phyloP scores from a whole-genome alignment of 441 rosid genomes.

The Geranium incanum region DNA sequence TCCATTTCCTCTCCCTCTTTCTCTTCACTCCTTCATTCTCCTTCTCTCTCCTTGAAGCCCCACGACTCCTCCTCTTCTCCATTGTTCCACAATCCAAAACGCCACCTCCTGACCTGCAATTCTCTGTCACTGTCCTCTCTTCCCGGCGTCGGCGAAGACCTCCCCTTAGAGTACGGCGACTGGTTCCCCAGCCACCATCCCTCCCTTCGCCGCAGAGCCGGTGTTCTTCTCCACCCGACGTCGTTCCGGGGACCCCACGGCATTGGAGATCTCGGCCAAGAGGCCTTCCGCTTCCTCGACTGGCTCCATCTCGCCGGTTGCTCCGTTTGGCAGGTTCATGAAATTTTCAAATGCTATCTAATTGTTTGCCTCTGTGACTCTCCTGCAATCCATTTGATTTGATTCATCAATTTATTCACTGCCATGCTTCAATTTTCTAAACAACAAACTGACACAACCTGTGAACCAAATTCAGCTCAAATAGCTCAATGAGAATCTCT shows the following conservation, averaged over 20 bases:
- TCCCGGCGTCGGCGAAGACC: slow-evolving; percentile 51
- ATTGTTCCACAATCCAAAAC: background rate
- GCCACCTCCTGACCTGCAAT: slow-evolving; percentile 11
- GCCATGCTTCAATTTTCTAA: background rate
- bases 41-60: slow-evolving; percentile 2
- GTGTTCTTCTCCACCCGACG: slow-evolving; percentile 88
- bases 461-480: too few species aligned
- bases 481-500: too few species aligned
- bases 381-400: background rate
- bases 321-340: slow-evolving; percentile 80
- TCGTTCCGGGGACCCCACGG: slow-evolving; percentile 77
- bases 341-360: background rate
- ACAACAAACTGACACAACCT: too few species aligned
- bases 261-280: slow-evolving; percentile 81
- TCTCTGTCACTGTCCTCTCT: slow-evolving; percentile 14
- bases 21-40: slow-evolving; percentile 15
- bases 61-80: slow-evolving; percentile 10
- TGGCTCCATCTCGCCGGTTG: slow-evolving; percentile 84
- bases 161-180: slow-evolving; percentile 50
- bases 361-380: background rate
- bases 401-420: background rate
- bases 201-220: slow-evolving; percentile 54
- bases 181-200: slow-evolving; percentile 46
- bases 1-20: slow-evolving; percentile 25
- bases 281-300: slow-evolving; percentile 67